Conservation (phyloP, 163 green algal species). For the Chlamydomonas reinhardtii region DNA sequence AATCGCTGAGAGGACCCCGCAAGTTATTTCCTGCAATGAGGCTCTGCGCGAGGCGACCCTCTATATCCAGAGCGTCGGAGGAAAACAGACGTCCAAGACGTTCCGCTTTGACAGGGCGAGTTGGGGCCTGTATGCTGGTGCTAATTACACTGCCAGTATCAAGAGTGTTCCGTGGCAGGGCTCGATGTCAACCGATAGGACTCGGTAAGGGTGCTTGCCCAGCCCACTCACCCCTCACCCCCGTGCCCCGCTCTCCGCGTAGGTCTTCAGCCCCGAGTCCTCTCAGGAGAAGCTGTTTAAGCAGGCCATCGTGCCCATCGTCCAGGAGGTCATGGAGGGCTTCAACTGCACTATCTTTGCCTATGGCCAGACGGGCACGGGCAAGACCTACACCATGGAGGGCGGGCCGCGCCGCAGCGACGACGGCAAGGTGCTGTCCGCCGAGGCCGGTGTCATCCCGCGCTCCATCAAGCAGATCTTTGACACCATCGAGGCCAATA, state of each 20-base stretch:
- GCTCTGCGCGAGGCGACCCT: constrained; percentile 85
- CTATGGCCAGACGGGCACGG: constrained; percentile 91
- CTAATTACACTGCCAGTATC: too few species aligned
- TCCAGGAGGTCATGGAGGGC: constrained; percentile 96
- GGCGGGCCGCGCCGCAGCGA: constrained; percentile 78
- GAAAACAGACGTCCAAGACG: constrained; percentile 85
- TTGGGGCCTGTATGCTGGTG: too few species aligned
- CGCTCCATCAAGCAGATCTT: constrained; percentile 98
- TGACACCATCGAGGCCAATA: constrained; percentile 84
- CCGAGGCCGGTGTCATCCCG: constrained; percentile 93
- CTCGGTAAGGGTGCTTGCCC: too few species aligned
- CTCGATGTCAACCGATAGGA: too few species aligned
- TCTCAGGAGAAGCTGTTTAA: constrained; percentile 92
- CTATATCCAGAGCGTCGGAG: constrained; percentile 75
- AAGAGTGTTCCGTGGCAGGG: too few species aligned
- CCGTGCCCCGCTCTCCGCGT: background rate
- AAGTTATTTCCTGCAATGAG: constrained; percentile 91
- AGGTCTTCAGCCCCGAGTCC: constrained; percentile 92
- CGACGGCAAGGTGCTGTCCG: constrained; percentile 73
- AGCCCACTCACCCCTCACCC: too few species aligned
- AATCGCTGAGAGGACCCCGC: constrained; percentile 66
- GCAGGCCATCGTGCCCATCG: constrained; percentile 89
- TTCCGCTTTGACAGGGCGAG: constrained; percentile 96
- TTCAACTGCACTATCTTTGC: constrained; percentile 99
- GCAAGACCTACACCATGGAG: constrained; percentile 98